Percentiles rank a stretch among this genome's conserved stretches.
Conservation (phyloP, 2,329 filamentous ascomycete genomes). For the Leptographium wingfieldii region DNA sequence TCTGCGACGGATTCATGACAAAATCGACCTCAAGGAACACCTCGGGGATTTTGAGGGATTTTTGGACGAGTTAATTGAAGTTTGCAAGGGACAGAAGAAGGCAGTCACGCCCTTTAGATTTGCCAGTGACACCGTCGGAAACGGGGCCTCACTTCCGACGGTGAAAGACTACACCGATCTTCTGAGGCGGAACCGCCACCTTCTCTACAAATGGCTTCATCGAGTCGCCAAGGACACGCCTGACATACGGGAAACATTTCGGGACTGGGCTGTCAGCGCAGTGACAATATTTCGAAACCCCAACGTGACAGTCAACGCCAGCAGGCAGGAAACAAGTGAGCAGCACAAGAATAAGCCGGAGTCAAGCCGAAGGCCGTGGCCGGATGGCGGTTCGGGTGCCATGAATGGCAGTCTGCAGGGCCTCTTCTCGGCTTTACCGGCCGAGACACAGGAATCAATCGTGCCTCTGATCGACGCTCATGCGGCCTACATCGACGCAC, state of each 20-base stretch:
- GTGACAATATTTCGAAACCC: conserved; percentile 38
- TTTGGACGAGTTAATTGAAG: conserved; percentile 56
- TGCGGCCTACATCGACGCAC: conserved; percentile 41
- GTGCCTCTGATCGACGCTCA: conserved; percentile 45
- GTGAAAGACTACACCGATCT: conserved; percentile 62
- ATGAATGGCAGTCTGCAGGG: conserved; percentile 27
- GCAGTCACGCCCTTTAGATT: background rate
- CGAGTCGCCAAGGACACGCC: conserved; percentile 56
- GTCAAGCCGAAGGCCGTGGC: background rate
- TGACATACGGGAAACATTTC: conserved; percentile 48
- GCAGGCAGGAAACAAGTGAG: background rate
- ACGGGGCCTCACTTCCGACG: conserved; percentile 32
- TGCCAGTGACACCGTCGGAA: background rate
- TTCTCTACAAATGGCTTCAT: conserved; percentile 59
- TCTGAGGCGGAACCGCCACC: conserved; percentile 48
- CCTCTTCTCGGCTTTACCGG: conserved; percentile 34
- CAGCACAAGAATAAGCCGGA: background rate
- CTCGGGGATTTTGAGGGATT: conserved; percentile 56
- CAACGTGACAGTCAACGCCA: conserved; percentile 4
- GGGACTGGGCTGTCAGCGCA: conserved; percentile 45
- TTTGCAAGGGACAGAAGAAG: conserved; percentile 26
- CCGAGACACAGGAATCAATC: conserved; percentile 31
- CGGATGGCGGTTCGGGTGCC: conserved; percentile 23
- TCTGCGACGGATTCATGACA: conserved; percentile 58
- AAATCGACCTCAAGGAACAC: conserved; percentile 57